Evolutionary conservation across 1,139 yeast species (phyloP).

Genomic region (Debaryomyces nepalensis): DNA sequence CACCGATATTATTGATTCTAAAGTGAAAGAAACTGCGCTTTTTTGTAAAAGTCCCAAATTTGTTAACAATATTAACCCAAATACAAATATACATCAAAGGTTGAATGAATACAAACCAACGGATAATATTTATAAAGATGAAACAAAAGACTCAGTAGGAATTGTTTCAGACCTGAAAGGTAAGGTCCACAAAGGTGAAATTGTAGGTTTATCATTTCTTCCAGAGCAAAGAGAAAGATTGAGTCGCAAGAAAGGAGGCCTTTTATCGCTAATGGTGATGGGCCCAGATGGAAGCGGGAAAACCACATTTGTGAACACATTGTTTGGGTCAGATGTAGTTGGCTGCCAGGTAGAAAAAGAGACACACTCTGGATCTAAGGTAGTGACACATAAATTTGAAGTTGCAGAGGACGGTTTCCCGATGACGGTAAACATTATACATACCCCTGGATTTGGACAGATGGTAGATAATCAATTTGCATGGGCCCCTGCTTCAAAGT

Average conservation of each 20-base stretch:
- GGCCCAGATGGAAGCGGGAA: conserved; percentile 85
- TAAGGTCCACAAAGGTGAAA: not conserved
- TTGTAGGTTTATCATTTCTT: conserved; percentile 30
- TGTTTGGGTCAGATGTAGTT: conserved; percentile 33
- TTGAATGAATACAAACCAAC: too few relatives aligned
- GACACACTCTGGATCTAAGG: conserved; percentile 29
- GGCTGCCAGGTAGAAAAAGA: not conserved
- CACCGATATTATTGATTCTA: not conserved
- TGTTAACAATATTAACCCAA: not conserved
- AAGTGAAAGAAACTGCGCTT: not conserved
- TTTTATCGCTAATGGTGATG: conserved; percentile 68
- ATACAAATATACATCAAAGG: not conserved
- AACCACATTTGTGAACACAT: conserved; percentile 73
- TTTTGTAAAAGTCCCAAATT: conserved; percentile 2
- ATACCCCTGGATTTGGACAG: conserved; percentile 42
- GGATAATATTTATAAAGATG: too few relatives aligned
- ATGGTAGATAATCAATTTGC: conserved; percentile 49
- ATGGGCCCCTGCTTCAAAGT: conserved; percentile 63
- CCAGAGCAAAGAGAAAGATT: conserved; percentile 32
- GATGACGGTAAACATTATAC: conserved; percentile 51
- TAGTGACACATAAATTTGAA: conserved; percentile 43
- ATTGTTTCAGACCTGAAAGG: too few relatives aligned
- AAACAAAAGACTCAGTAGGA: too few relatives aligned
- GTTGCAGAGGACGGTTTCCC: conserved; percentile 57
- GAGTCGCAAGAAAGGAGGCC: conserved; percentile 34